A percentile compares a stretch with the other conserved stretches of the same genome.
Conservation (phyloP, 2,329 filamentous ascomycete genomes). For the Aureobasidium sp. region DNA sequence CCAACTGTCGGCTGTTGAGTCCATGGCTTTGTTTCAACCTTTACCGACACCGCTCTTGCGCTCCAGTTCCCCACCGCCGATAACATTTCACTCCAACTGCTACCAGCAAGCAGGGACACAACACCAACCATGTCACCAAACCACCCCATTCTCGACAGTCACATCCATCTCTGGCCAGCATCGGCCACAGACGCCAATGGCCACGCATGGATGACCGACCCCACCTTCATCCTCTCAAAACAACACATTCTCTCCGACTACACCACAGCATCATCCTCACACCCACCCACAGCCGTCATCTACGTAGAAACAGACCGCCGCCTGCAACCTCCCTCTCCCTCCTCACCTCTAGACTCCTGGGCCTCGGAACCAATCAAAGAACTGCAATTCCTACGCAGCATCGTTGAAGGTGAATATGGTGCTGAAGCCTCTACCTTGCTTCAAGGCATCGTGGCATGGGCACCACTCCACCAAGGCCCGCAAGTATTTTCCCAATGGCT, state of each 20-base stretch:
- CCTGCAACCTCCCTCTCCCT: constrained; percentile 21
- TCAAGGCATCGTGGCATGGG: constrained; percentile 73
- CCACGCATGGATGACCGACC: constrained; percentile 62
- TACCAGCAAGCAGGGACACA: neutral
- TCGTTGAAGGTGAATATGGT: constrained; percentile 47
- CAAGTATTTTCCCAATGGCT: constrained; percentile 60
- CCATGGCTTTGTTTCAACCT: neutral
- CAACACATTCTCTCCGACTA: constrained; percentile 48
- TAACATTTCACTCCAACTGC: neutral
- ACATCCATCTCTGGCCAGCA: constrained; percentile 79
- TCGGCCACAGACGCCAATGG: constrained; percentile 53
- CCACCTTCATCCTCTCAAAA: constrained; percentile 50
- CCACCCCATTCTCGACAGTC: constrained; percentile 66
- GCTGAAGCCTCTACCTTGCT: constrained; percentile 47
- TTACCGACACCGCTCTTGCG: neutral
- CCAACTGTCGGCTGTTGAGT: constrained; percentile 1
- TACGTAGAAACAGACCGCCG: constrained; percentile 74
- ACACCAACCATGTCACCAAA: neutral
- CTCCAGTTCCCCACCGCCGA: neutral
- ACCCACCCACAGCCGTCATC: constrained; percentile 56
- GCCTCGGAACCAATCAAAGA: constrained; percentile 66
- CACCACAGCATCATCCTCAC: constrained; percentile 25
- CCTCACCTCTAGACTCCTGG: constrained; percentile 38
- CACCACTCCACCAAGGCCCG: constrained; percentile 64
- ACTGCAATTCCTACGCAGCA: constrained; percentile 59